These are phyloP conservation scores for Paramecium sexaurelia DNA, from an alignment of 73 alveolate genomes.

Conservation along the genomic window DNA sequence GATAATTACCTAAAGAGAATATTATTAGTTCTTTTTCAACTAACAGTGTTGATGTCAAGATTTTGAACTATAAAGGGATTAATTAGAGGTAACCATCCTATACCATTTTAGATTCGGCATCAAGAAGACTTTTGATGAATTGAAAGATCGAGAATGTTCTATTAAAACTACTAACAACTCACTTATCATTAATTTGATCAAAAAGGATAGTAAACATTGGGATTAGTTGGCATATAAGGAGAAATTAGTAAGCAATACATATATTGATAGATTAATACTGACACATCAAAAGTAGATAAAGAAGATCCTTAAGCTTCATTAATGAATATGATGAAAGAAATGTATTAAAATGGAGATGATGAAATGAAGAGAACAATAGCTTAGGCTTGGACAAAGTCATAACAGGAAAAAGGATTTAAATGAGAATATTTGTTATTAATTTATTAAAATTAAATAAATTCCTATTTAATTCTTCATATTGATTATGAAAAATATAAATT, in stretches of 20 bases:
- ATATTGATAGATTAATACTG: background rate
- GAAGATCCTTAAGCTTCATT: constrained; percentile 48
- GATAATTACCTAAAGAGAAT: constrained; percentile 38
- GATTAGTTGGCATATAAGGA: constrained; percentile 27
- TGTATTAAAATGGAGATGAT: constrained; percentile 61
- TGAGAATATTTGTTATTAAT: background rate
- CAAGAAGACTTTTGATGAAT: background rate
- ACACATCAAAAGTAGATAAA: background rate
- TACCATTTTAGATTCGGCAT: background rate
- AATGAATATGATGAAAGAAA: constrained; percentile 57
- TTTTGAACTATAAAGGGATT: background rate
- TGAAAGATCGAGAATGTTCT: constrained; percentile 38
- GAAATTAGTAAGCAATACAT: background rate
- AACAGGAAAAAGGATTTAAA: background rate
- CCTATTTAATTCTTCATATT: no score
- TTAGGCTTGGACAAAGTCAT: constrained; percentile 45
- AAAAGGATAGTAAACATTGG: constrained; percentile 16
- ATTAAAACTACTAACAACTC: background rate
- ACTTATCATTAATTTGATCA: background rate
- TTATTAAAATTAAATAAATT: no score
- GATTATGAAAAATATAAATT: no score
- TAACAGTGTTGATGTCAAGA: constrained; percentile 26
- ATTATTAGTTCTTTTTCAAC: background rate
- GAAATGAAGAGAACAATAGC: constrained; percentile 56
- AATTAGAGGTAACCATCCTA: background rate